phyloP scores from a whole-genome alignment of 495 filamentous ascomycete genomes.

The Penicillium ochrochloron region DNA sequence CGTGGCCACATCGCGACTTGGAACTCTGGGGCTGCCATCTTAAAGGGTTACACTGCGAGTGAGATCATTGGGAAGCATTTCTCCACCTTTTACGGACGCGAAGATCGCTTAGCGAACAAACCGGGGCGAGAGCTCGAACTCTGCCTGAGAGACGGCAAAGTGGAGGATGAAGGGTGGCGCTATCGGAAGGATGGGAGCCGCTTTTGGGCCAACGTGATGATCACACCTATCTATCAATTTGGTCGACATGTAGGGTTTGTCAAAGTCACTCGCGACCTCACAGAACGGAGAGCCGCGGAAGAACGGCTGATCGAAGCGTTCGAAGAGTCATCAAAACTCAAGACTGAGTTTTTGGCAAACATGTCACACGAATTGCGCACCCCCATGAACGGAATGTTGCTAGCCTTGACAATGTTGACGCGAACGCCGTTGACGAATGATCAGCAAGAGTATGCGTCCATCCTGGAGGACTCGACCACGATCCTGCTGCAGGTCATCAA shows the following conservation, averaged over 20 bases:
- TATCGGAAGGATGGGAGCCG: slow-evolving; percentile 64
- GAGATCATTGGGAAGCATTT: slow-evolving; percentile 69
- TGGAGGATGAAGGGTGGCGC: slow-evolving; percentile 70
- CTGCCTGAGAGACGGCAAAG: slow-evolving; percentile 61
- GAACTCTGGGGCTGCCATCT: slow-evolving; percentile 62
- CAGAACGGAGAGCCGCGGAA: slow-evolving; percentile 63
- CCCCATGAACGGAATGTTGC: slow-evolving; percentile 75
- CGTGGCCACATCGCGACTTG: slow-evolving; percentile 62
- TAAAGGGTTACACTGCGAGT: slow-evolving; percentile 60
- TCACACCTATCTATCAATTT: slow-evolving; percentile 62
- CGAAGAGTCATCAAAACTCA: slow-evolving; percentile 67
- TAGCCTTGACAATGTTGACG: slow-evolving; percentile 71
- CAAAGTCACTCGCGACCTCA: slow-evolving; percentile 68
- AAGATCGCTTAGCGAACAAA: slow-evolving; percentile 57
- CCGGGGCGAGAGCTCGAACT: slow-evolving; percentile 59
- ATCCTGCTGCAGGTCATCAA: slow-evolving; percentile 87
- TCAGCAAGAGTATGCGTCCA: slow-evolving; percentile 74
- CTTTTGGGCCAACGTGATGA: slow-evolving; percentile 72
- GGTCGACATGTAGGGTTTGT: slow-evolving; percentile 65
- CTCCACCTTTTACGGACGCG: slow-evolving; percentile 62
- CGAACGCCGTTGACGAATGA: slow-evolving; percentile 69
- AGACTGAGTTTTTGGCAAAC: slow-evolving; percentile 72
- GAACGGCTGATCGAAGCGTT: slow-evolving; percentile 62
- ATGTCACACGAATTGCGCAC: slow-evolving; percentile 94
- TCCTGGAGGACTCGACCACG: slow-evolving; percentile 80